Evolutionary conservation across 2,329 filamentous ascomycete species (phyloP).

Genomic region (Aureobasidium zeae): DNA sequence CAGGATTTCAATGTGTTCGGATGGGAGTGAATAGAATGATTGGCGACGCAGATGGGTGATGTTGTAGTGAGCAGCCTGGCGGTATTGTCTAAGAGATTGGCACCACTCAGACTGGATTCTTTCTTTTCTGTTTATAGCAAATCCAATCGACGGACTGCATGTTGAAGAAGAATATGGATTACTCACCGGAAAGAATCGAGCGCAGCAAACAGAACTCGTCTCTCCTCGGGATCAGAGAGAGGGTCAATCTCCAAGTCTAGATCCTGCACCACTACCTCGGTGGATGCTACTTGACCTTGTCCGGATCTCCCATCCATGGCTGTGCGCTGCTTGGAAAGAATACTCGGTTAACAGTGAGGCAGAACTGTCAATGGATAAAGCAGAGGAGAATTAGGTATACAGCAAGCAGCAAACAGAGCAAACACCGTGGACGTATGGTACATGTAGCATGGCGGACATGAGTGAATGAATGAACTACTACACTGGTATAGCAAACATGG

Average conservation of each 20-base stretch:
- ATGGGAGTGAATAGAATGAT: slow-evolving; percentile 84
- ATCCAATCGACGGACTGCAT: neutral
- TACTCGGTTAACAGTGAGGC: too few relatives aligned
- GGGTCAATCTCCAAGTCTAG: slow-evolving; percentile 50
- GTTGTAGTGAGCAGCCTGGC: slow-evolving; percentile 76
- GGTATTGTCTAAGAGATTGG: slow-evolving; percentile 46
- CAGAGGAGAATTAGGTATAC: neutral
- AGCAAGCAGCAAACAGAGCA: slow-evolving; percentile 8
- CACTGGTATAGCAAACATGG: neutral
- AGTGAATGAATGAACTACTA: neutral
- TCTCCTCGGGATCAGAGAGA: slow-evolving; percentile 68
- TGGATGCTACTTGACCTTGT: neutral
- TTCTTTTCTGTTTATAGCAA: neutral
- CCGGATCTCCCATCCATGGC: neutral
- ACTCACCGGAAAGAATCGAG: slow-evolving; percentile 83
- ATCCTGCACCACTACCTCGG: slow-evolving; percentile 37
- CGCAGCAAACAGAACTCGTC: slow-evolving; percentile 67
- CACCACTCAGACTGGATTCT: slow-evolving; percentile 1
- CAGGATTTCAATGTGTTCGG: slow-evolving; percentile 73
- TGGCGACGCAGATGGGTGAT: slow-evolving; percentile 83
- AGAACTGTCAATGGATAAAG: neutral
- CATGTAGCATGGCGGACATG: neutral
- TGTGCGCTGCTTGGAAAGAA: neutral
- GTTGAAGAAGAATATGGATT: neutral
- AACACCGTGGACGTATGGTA: too few relatives aligned